Percentiles rank a stretch among this genome's conserved stretches.
Evolutionary conservation across 2,329 filamentous ascomycete species (phyloP).

Genomic region (Colletotrichum melonis): DNA sequence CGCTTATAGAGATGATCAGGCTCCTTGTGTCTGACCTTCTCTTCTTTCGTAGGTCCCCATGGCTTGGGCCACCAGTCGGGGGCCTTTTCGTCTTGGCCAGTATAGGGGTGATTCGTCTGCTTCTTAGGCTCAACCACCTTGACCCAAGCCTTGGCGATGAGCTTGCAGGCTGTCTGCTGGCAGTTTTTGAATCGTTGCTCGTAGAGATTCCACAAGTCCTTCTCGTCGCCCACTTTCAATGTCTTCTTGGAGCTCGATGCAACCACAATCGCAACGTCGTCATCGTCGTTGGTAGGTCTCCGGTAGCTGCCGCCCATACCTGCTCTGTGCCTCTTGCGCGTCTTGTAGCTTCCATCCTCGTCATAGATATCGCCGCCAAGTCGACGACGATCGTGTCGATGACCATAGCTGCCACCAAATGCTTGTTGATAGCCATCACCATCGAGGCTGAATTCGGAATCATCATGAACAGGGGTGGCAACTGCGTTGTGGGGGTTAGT

Average conservation of each 20-base stretch:
- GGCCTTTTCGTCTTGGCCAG: constrained; percentile 69
- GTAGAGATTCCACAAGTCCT: constrained; percentile 70
- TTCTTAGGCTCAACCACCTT: constrained; percentile 82
- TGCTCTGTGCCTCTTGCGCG: constrained; percentile 50
- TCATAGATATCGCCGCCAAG: constrained; percentile 41
- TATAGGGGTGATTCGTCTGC: constrained; percentile 80
- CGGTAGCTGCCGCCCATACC: constrained; percentile 40
- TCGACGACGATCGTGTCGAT: constrained; percentile 41
- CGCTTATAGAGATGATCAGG: constrained; percentile 78
- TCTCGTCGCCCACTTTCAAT: constrained; percentile 64
- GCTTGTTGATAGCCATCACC: constrained; percentile 36
- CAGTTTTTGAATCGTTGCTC: constrained; percentile 71
- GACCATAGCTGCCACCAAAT: constrained; percentile 38
- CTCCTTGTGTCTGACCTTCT: constrained; percentile 75
- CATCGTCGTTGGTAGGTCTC: constrained; percentile 53
- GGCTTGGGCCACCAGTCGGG: constrained; percentile 76
- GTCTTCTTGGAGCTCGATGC: constrained; percentile 51
- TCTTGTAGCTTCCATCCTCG: constrained; percentile 44
- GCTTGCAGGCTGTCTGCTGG: constrained; percentile 78
- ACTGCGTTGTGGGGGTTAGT: constrained; percentile 39
- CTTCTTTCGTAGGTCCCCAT: constrained; percentile 61
- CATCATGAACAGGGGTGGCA: constrained; percentile 47
- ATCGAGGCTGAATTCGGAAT: constrained; percentile 38
- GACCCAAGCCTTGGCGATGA: constrained; percentile 80
- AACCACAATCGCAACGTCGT: constrained; percentile 54